Evolutionary conservation across 371 early-diverging fungal genomes (phyloP).

Genomic region (Mortierella sp.): DNA sequence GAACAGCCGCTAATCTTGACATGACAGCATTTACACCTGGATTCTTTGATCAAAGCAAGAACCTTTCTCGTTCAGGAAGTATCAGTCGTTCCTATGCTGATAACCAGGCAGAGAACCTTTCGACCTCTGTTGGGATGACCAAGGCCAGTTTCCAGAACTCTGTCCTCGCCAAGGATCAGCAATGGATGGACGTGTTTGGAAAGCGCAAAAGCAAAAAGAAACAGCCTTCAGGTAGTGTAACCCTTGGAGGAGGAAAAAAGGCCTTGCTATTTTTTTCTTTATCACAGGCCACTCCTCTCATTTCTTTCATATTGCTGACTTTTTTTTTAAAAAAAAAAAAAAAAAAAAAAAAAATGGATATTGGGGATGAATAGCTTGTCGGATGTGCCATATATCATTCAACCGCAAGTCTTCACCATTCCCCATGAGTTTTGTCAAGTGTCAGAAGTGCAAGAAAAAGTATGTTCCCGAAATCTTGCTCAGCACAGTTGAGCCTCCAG

Average conservation of each 20-base stretch:
- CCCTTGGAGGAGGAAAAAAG: not conserved
- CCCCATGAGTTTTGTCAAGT: constrained; percentile 71
- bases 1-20: constrained; percentile 73
- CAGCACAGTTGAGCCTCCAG: constrained; percentile 75
- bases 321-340: not conserved
- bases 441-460: constrained; percentile 69
- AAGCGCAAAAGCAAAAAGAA: constrained; percentile 51
- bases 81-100: constrained; percentile 48
- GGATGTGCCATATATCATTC: constrained; percentile 74
- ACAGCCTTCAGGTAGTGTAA: constrained; percentile 43
- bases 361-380: constrained; percentile 55
- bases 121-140: constrained; percentile 23
- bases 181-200: constrained; percentile 44
- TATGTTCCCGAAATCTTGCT: constrained; percentile 79
- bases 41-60: constrained; percentile 37
- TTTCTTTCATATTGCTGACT: not conserved
- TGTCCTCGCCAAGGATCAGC: constrained; percentile 39
- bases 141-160: constrained; percentile 50
- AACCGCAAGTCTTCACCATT: constrained; percentile 68
- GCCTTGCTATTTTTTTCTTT: not conserved
- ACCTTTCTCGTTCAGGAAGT: constrained; percentile 47
- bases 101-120: constrained; percentile 29
- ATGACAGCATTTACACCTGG: constrained; percentile 51
- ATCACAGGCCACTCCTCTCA: not conserved
- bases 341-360: not conserved